Conservation (phyloP, 495 filamentous ascomycete species). For the Hamigera avellanea region DNA sequence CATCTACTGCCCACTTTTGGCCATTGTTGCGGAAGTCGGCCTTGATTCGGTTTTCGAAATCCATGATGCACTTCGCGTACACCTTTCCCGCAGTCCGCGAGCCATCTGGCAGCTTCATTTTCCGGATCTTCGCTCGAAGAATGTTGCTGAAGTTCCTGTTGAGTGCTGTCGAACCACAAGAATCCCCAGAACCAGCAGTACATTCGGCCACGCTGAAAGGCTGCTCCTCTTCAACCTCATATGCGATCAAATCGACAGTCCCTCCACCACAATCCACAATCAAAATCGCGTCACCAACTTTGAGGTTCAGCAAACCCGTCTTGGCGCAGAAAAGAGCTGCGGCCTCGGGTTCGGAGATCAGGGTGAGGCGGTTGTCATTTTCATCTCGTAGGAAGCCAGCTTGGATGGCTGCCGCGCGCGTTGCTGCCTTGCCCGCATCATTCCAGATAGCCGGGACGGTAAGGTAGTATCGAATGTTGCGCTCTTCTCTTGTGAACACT, state of each 20-base stretch:
- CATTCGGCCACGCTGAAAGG: conserved; percentile 70
- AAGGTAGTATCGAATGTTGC: conserved; percentile 66
- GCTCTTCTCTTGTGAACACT: conserved; percentile 67
- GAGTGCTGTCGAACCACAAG: conserved; percentile 67
- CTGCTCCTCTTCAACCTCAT: conserved; percentile 69
- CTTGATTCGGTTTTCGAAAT: conserved; percentile 76
- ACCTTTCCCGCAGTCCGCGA: conserved; percentile 66
- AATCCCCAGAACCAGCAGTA: conserved; percentile 68
- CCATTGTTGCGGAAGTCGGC: conserved; percentile 76
- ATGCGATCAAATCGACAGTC: conserved; percentile 71
- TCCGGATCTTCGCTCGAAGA: conserved; percentile 65
- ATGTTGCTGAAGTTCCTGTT: conserved; percentile 76
- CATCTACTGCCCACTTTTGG: conserved; percentile 75
- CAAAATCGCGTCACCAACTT: conserved; percentile 63
- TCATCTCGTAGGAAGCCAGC: conserved; percentile 67
- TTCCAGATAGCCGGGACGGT: conserved; percentile 76
- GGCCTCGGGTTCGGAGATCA: conserved; percentile 69
- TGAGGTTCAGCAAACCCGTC: conserved; percentile 63
- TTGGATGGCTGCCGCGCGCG: conserved; percentile 64
- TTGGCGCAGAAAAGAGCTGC: conserved; percentile 73
- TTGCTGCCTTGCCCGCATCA: conserved; percentile 69
- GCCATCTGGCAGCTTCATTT: conserved; percentile 75
- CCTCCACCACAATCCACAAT: conserved; percentile 75
- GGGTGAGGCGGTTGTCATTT: conserved; percentile 62
- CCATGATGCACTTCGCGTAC: conserved; percentile 77